phyloP scores from a whole-genome alignment of 108 stramenopile genomes.

The Stephanodiscus minutulus region DNA sequence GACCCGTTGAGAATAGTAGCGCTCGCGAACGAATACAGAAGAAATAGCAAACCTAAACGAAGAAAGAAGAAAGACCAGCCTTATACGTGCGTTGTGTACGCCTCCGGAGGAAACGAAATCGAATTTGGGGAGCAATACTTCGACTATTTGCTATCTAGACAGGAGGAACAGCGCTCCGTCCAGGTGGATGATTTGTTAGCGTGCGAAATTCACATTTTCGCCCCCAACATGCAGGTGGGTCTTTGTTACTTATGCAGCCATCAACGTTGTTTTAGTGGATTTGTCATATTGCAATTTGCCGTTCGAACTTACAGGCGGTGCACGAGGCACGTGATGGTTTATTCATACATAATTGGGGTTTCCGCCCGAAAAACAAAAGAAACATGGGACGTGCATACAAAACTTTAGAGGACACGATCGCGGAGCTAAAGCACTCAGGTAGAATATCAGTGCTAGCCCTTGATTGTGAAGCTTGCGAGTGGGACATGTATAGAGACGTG shows the following conservation, averaged over 20 bases:
- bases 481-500: slow-evolving; percentile 32
- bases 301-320: neutral
- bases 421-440: slow-evolving; percentile 57
- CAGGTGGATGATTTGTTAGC: slow-evolving; percentile 1
- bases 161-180: slow-evolving; percentile 7
- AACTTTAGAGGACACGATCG: slow-evolving; percentile 49
- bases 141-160: slow-evolving; percentile 16
- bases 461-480: slow-evolving; percentile 77
- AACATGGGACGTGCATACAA: slow-evolving; percentile 42
- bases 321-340: slow-evolving; percentile 24
- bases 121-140: slow-evolving; percentile 47
- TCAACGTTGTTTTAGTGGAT: neutral
- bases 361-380: slow-evolving; percentile 31
- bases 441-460: slow-evolving; percentile 63
- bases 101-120: slow-evolving; percentile 49
- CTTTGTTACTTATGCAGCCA: neutral
- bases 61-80: neutral
- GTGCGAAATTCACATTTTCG: slow-evolving; percentile 76
- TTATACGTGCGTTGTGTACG: slow-evolving; percentile 55
- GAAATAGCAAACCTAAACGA: neutral
- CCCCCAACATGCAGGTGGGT: slow-evolving; percentile 27
- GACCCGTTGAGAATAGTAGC: slow-evolving; percentile 30
- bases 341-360: slow-evolving; percentile 58
- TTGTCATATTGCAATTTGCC: slow-evolving; percentile 16
- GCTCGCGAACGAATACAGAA: slow-evolving; percentile 18